Evolutionary conservation across 2,329 filamentous ascomycete genomes (phyloP), one percentile per base, ranked within the genome.

Genomic region (Lachnellula subtilissima): DNA sequence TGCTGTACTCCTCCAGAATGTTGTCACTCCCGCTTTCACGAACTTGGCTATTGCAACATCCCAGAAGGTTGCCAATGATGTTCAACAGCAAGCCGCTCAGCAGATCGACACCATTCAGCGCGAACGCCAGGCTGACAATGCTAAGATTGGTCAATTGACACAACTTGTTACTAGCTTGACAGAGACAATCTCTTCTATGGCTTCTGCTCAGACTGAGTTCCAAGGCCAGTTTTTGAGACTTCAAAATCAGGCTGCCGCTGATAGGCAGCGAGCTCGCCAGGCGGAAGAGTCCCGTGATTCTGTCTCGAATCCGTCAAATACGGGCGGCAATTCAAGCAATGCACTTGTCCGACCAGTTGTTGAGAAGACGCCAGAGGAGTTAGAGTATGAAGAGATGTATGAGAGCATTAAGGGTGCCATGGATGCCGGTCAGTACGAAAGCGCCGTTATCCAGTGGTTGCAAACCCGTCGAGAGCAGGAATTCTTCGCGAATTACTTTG

Each of bases 131-230:
- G 63, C 63, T 42, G 65, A 70, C 54, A 74, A 72, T 52, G 75
- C 77, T 62, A 91, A 91, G 78, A 87, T 92, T 56, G 83, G 88
- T 53, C 82, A 89, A 65, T 78, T 93, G n/a, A 79, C 85, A 7
- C 78, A 80, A 14, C 79, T 89, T 32, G 84, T 90, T 4, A 80
- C 80, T 35, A 80, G 82, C 23, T 76, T 92, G 55, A 82, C 85
- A 2, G 83, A 86, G 60, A 89, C 85, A 46, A 79, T 93, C 23
- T 82, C 84, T 40, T 81, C 81, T 12, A 85, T 93, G 85, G 85
- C 85, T 5, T 74, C 82, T 5, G 80, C 81, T 1, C 88, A 92
- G 72, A 74, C 81, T 4, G 80, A 87, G 54, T 84, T 91, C 62
- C 87, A 91, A 69, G 80, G 80, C 43, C 80, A 82, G 61, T 76